Percentiles rank a stretch among this genome's conserved stretches.
Conservation (phyloP, 2,329 filamentous ascomycete genomes). For the Clarireedia paspali region DNA sequence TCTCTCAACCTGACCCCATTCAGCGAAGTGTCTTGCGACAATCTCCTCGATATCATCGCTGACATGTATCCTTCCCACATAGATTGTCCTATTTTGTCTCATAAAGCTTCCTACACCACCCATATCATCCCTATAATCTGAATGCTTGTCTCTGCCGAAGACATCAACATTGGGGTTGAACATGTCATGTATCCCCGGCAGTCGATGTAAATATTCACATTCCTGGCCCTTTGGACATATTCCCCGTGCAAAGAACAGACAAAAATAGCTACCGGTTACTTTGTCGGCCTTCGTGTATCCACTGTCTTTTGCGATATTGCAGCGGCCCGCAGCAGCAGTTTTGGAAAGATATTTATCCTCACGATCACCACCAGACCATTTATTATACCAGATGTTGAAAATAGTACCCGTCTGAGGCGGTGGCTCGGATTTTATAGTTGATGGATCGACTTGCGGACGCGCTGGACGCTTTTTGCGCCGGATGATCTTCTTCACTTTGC, state of each 20-base stretch:
- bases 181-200: conserved; percentile 79
- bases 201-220: conserved; percentile 86
- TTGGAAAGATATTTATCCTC: conserved; percentile 87
- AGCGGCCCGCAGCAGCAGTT: conserved; percentile 73
- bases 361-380: conserved; percentile 91
- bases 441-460: conserved; percentile 81
- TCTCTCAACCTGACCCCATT: conserved; percentile 92
- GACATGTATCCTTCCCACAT: conserved; percentile 89
- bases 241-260: conserved; percentile 82
- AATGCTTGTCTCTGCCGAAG: conserved; percentile 88
- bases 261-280: conserved; percentile 79
- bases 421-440: conserved; percentile 72
- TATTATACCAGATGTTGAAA: conserved; percentile 99
- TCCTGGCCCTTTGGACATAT: conserved; percentile 79
- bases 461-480: conserved; percentile 86
- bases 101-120: conserved; percentile 91
- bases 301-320: conserved; percentile 73
- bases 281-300: conserved; percentile 75
- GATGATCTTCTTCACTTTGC: conserved; percentile 83
- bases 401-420: conserved; percentile 89
- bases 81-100: conserved; percentile 88
- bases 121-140: conserved; percentile 95
- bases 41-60: conserved; percentile 96
- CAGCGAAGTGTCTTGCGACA: conserved; percentile 87
- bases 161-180: conserved; percentile 94